Base-by-base conservation (phyloP, 768 basidiomycete species). In the Mycena polygramma region DNA sequence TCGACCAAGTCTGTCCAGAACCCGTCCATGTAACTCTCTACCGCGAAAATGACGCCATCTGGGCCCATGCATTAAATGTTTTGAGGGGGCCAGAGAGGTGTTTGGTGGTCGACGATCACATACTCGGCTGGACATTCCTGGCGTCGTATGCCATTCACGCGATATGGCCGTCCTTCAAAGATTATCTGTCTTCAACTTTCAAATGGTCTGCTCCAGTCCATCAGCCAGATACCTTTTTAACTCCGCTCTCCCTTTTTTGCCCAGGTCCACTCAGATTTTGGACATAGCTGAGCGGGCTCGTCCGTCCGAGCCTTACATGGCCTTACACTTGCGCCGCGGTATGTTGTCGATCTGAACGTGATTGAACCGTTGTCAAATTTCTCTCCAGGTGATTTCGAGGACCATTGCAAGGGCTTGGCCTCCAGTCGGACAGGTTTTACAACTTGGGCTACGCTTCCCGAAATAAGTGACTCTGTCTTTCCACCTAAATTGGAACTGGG, bases 381-480 rank as follows among this genome's bases (percentile, higher is more conserved):
- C 36, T n/a, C 20, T 45, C 30, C 30, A 84, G 82, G 82, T 17
- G 85, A 86, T 55, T 86, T 87, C 66, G 82, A 84, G 73, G 76
- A 72, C 11, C 85, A 86, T 70, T 87, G 86, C 43, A 68, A 79
- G 52, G 75, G 66, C 52, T 80, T 86, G 7, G 78, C 82, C 8
- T 69, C 79, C 53, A 74, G 62, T 20, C 76, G 78, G 30, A 75
- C 77, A 13, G 84, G 83, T 13, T 86, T 86, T 76, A 85, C 84
- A 9, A 86, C 85, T 7, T 87, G 85, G 86, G 82, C 81, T 8
- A 85, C 84, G 9, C 81, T 87, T n/a, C 85, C 84, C 19, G 17
- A 74, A 20, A 74, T 87, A 14, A 62, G 73, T 35, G 39, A 75
- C 6, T 78, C 81, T 10, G 75, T 81, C 19, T 73, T 80, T 57